Conservation (phyloP, 139 green algal genomes). For the Chlorella sp. region DNA sequence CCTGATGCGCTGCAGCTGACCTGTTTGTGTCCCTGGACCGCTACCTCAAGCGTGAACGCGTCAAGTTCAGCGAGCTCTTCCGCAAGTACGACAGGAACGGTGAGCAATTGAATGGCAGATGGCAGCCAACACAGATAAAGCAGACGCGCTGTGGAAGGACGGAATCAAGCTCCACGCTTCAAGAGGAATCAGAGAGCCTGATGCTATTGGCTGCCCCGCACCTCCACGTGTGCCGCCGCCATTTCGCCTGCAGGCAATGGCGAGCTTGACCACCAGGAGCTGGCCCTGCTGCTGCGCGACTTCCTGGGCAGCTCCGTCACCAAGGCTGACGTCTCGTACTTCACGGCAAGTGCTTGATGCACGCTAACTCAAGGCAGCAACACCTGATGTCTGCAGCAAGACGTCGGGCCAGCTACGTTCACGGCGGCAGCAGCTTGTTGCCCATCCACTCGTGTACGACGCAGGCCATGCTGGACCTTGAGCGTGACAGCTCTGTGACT, state of each 20-base stretch:
- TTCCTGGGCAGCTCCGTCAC: constrained; percentile 14
- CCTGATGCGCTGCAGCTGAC: constrained; percentile 16
- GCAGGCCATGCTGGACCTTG: constrained; percentile 30
- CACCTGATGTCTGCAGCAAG: not conserved
- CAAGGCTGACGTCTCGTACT: constrained; percentile 17
- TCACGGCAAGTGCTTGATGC: constrained; percentile 1
- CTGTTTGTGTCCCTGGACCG: constrained; percentile 36
- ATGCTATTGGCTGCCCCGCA: no score
- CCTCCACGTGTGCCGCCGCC: no score
- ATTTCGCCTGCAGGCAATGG: no score
- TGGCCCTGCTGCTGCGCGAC: constrained; percentile 22
- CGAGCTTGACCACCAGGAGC: constrained; percentile 26
- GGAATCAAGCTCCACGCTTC: no score
- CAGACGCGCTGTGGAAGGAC: no score
- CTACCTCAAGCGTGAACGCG: constrained; percentile 17
- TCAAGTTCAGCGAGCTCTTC: constrained; percentile 31
- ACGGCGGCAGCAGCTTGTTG: no score
- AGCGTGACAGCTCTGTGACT: constrained; percentile 15
- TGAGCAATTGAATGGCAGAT: no score
- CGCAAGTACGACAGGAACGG: constrained; percentile 31
- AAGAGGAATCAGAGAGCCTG: no score
- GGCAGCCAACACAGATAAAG: no score
- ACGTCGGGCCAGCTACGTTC: no score
- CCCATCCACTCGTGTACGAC: no score
- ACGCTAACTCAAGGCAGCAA: not conserved